Evolutionary conservation across 2,329 filamentous ascomycete species (phyloP).

Genomic region (Fusarium nanum): DNA sequence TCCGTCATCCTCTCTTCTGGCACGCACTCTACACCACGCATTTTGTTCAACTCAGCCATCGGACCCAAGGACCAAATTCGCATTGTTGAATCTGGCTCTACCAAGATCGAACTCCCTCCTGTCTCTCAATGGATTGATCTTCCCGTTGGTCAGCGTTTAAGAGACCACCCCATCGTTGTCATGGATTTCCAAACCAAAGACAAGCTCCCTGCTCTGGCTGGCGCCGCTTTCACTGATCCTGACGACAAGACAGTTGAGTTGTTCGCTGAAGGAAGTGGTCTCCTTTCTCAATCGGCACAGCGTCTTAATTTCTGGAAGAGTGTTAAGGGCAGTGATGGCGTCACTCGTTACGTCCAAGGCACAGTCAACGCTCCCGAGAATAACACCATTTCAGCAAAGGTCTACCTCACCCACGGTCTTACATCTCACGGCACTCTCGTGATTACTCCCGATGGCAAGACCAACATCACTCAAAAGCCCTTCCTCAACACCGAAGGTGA

Average conservation of each 20-base stretch:
- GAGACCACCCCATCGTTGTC: constrained; percentile 61
- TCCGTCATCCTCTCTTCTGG: constrained; percentile 75
- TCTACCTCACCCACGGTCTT: constrained; percentile 63
- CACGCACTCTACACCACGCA: constrained; percentile 73
- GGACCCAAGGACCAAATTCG: constrained; percentile 70
- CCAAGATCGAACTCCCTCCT: constrained; percentile 63
- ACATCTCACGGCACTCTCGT: constrained; percentile 59
- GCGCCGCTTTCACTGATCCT: constrained; percentile 45
- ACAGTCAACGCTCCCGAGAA: constrained; percentile 58
- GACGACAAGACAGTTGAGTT: constrained; percentile 43
- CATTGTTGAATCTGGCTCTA: constrained; percentile 57
- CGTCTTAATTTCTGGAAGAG: constrained; percentile 61
- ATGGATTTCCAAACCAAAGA: constrained; percentile 48
- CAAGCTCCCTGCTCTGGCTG: constrained; percentile 31
- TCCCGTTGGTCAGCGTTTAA: constrained; percentile 67
- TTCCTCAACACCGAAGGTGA: constrained; percentile 51
- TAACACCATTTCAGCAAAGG: constrained; percentile 58
- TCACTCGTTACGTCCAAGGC: constrained; percentile 54
- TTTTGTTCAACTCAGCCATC: constrained; percentile 70
- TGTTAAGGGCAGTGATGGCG: constrained; percentile 54
- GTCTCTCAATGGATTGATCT: constrained; percentile 67
- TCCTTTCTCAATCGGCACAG: constrained; percentile 58
- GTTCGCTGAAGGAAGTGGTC: constrained; percentile 53
- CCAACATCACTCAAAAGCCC: constrained; percentile 55
- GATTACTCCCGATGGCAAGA: constrained; percentile 54